Percentiles rank a stretch among this genome's conserved stretches.
phyloP scores from a whole-genome alignment of 805 yeast genomes.

The Candida hungchunana region DNA sequence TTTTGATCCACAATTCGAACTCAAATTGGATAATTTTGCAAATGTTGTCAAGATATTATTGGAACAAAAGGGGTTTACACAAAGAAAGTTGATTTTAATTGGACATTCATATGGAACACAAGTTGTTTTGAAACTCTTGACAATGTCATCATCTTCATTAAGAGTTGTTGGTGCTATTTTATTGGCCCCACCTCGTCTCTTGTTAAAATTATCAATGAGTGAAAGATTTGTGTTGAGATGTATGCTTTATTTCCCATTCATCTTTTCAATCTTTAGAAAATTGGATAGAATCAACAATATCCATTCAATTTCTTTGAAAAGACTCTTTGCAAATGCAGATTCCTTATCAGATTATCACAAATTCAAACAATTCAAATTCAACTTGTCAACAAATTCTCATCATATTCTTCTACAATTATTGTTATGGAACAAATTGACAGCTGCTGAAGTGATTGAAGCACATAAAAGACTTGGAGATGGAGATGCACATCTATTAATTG shows the following conservation, averaged over 20 bases:
- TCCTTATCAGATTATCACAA: slow-evolving; percentile 15
- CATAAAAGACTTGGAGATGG: slow-evolving; percentile 2
- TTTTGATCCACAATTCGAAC: slow-evolving; percentile 7
- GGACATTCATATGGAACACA: slow-evolving; percentile 79
- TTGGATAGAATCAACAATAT: slow-evolving; percentile 25
- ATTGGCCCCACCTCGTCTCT: slow-evolving; percentile 44
- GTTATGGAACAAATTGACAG: slow-evolving; percentile 17
- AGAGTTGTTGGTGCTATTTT: slow-evolving; percentile 27
- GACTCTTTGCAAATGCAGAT: slow-evolving; percentile 15
- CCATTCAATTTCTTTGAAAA: slow-evolving; percentile 17
- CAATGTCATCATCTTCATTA: slow-evolving; percentile 1
- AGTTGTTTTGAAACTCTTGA: slow-evolving; percentile 40
- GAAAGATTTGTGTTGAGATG: slow-evolving; percentile 4
- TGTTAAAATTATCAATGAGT: slow-evolving; percentile 5
- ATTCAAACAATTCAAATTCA: slow-evolving; percentile 27
- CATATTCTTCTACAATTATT: slow-evolving; percentile 21
- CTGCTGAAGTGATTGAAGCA: slow-evolving; percentile 16
- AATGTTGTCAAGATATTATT: slow-evolving; percentile 13
- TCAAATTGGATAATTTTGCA: slow-evolving; percentile 17
- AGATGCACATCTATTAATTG: slow-evolving; percentile 12
- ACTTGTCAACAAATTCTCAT: slow-evolving; percentile 20
- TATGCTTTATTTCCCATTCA: slow-evolving; percentile 8
- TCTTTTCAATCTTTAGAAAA: slow-evolving; percentile 23
- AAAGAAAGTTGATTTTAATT: slow-evolving; percentile 37
- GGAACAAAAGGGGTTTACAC: slow-evolving; percentile 4